Percentiles rank a stretch among this genome's conserved stretches.
Evolutionary conservation across 345 rosid genomes (phyloP).

Genomic region (Aurinia saxatilis): DNA sequence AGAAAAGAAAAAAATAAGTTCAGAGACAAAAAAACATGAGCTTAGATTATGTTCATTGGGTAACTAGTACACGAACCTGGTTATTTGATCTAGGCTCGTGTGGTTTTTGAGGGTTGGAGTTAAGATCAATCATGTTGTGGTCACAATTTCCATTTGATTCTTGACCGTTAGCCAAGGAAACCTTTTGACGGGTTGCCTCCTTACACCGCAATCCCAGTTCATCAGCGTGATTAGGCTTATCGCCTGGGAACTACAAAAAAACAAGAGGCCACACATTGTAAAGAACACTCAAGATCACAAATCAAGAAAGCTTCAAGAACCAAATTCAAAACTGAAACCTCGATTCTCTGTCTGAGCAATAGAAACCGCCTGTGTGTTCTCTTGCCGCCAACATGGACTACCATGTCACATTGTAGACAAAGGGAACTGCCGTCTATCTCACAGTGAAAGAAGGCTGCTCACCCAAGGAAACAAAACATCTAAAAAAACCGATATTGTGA

Average conservation of each 20-base stretch:
- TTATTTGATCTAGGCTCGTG: constrained; percentile 49
- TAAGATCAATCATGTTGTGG: constrained; percentile 62
- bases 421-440: constrained; percentile 80
- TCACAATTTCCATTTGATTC: constrained; percentile 30
- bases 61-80: constrained; percentile 36
- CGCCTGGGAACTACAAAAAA: constrained; percentile 62
- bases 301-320: neutral
- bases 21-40: neutral
- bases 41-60: neutral
- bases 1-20: neutral
- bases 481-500: neutral
- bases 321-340: constrained; percentile 35
- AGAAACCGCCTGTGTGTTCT: constrained; percentile 65
- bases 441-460: constrained; percentile 82
- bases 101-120: constrained; percentile 52
- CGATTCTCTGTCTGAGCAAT: constrained; percentile 63
- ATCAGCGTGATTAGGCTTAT: constrained; percentile 37
- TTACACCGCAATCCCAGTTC: constrained; percentile 31
- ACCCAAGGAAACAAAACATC: neutral
- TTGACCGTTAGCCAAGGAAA: constrained; percentile 20
- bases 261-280: neutral
- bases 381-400: constrained; percentile 80
- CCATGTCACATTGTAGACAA: constrained; percentile 80
- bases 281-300: neutral
- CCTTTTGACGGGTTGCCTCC: constrained; percentile 27